Percentiles rank a stretch among this genome's conserved stretches.
phyloP scores from a whole-genome alignment of 2,329 filamentous ascomycete genomes.

The Fusarium cyanostomum region DNA sequence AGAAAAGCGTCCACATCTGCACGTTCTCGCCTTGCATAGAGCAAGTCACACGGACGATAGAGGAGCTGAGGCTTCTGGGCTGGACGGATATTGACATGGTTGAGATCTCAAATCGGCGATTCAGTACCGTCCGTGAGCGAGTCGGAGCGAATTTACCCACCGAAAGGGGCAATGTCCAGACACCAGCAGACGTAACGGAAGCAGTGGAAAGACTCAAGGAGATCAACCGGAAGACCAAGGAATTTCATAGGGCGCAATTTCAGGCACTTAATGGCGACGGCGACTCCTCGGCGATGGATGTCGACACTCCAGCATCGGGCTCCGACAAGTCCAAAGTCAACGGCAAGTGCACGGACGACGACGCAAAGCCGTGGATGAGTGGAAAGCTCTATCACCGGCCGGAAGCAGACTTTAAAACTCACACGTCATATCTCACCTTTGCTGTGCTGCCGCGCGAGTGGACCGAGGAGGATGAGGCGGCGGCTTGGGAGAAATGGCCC shows the following conservation, averaged over 20 bases:
- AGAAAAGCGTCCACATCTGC: constrained; percentile 80
- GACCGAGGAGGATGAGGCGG: constrained; percentile 82
- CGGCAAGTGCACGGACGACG: constrained; percentile 36
- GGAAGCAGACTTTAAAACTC: constrained; percentile 90
- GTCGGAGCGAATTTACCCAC: constrained; percentile 72
- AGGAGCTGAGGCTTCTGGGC: constrained; percentile 78
- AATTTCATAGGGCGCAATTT: constrained; percentile 63
- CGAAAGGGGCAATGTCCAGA: constrained; percentile 76
- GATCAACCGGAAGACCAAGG: constrained; percentile 74
- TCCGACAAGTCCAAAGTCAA: constrained; percentile 41
- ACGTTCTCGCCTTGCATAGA: constrained; percentile 98
- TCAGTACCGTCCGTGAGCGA: constrained; percentile 85
- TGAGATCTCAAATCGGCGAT: constrained; percentile 80
- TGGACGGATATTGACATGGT: constrained; percentile 97
- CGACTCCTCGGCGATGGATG: constrained; percentile 54
- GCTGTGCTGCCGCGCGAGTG: constrained; percentile 88
- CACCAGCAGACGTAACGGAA: constrained; percentile 80
- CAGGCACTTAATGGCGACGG: constrained; percentile 28
- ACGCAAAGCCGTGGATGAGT: constrained; percentile 72
- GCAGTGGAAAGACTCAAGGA: constrained; percentile 77
- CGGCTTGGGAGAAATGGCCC: constrained; percentile 71
- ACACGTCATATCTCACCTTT: constrained; percentile 97
- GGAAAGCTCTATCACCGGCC: constrained; percentile 82
- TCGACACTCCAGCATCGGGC: constrained; percentile 46
- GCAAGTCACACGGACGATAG: constrained; percentile 88